Evolutionary conservation across 768 basidiomycete species (phyloP).

Genomic region (Lactarius sp.): DNA sequence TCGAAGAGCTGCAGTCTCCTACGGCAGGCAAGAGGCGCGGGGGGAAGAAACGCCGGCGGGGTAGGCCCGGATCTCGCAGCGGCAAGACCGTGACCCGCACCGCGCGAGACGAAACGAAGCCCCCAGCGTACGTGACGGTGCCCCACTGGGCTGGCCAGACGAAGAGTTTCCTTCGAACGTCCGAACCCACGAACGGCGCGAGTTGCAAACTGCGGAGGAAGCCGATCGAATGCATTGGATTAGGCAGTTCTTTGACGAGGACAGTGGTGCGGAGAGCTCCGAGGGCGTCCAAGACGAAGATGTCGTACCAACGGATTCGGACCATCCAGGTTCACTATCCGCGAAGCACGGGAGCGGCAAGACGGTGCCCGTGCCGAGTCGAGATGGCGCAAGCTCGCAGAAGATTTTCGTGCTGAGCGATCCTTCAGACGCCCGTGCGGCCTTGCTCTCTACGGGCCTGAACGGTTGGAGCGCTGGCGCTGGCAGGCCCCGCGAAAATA

Average conservation of each 20-base stretch:
- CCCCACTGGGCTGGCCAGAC: constrained; percentile 74
- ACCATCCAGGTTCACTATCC: constrained; percentile 30
- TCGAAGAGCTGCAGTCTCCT: constrained; percentile 24
- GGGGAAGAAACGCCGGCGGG: constrained; percentile 48
- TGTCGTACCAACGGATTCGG: constrained; percentile 31
- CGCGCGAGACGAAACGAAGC: not conserved
- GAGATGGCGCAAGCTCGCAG: constrained; percentile 33
- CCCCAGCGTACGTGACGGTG: constrained; percentile 10
- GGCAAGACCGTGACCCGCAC: constrained; percentile 8
- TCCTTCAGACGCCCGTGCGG: constrained; percentile 71
- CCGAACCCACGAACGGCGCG: constrained; percentile 50
- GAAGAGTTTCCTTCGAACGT: constrained; percentile 73
- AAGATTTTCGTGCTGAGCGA: constrained; percentile 51
- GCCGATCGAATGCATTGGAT: constrained; percentile 62
- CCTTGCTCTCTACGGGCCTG: constrained; percentile 68
- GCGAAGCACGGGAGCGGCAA: constrained; percentile 50
- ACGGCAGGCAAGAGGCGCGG: constrained; percentile 36
- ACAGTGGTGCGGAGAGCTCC: constrained; percentile 51
- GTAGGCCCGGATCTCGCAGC: constrained; percentile 27
- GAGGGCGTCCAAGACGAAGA: constrained; percentile 35
- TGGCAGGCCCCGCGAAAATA: no score
- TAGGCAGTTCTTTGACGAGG: constrained; percentile 66
- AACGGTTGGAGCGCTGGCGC: no score
- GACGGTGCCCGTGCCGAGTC: constrained; percentile 49
- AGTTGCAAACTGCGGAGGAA: constrained; percentile 48